Conservation (phyloP, 352 stramenopile genomes). For the Blastocystis sp. region DNA sequence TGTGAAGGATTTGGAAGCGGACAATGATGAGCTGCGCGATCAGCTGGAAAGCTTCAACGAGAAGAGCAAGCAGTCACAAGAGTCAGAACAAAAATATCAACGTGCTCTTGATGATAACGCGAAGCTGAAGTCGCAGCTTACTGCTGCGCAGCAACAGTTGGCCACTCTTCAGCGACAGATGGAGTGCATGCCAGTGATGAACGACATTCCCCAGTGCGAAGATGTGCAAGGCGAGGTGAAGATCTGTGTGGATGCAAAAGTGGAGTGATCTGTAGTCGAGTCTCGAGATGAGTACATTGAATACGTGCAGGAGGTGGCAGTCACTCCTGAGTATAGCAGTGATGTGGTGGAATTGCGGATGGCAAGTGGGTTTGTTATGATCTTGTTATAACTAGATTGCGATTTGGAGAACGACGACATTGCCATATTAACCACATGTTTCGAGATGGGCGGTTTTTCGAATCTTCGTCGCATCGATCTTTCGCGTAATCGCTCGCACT, state of each 20-base stretch:
- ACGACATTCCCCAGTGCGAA: background rate
- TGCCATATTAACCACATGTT: background rate
- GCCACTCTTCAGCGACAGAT: background rate
- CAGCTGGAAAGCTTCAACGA: background rate
- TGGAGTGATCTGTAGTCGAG: background rate
- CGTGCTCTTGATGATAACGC: background rate
- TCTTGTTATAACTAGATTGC: background rate
- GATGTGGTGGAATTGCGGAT: slow-evolving; percentile 26
- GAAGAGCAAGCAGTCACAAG: background rate
- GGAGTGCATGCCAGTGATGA: background rate
- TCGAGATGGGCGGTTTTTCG: slow-evolving; percentile 25
- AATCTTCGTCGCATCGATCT: slow-evolving; percentile 32
- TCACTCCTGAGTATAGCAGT: background rate
- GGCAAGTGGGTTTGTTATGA: background rate
- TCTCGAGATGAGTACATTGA: slow-evolving; percentile 9
- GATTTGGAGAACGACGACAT: slow-evolving; percentile 34
- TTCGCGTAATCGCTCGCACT: background rate
- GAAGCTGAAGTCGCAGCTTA: background rate
- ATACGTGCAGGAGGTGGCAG: slow-evolving; percentile 16
- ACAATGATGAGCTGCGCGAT: slow-evolving; percentile 38
- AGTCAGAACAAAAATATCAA: background rate
- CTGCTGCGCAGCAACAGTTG: background rate
- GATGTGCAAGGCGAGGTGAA: background rate
- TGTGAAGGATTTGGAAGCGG: slow-evolving; percentile 39
- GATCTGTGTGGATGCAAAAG: background rate